Conservation (phyloP, 139 green algal species). For the Parachlorella kessleri region DNA sequence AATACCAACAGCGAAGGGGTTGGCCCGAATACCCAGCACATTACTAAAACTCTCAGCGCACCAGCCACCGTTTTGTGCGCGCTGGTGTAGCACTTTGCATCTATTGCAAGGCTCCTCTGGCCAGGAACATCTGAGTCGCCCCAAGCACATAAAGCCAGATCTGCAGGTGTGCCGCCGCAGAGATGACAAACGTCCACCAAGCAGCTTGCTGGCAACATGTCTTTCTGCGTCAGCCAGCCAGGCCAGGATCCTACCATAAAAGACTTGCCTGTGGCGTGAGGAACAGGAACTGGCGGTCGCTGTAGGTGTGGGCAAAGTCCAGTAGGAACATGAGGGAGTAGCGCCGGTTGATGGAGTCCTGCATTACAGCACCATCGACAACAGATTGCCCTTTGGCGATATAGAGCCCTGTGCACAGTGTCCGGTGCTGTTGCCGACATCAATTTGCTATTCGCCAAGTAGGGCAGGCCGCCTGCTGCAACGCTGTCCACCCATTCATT, state of each 20-base stretch:
- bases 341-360: conserved; percentile 52
- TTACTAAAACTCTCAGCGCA: not conserved
- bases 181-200: no score
- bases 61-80: not conserved
- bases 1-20: not conserved
- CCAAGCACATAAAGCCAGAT: not conserved
- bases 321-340: conserved; percentile 72
- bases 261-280: conserved; percentile 82
- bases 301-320: conserved; percentile 60
- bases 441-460: no score
- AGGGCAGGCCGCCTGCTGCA: no score
- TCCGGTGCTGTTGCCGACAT: no score
- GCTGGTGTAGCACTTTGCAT: not conserved
- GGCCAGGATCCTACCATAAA: no score
- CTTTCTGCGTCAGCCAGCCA: no score
- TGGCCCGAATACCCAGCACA: not conserved
- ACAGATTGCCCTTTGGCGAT: no score
- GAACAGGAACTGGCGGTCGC: conserved; percentile 73
- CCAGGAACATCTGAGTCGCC: not conserved
- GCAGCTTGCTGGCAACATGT: no score
- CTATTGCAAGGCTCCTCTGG: not conserved
- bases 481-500: no score
- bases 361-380: no score
- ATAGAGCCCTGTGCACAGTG: no score
- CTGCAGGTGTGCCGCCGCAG: no score